Evolutionary conservation across 257 asterid species (phyloP).

Genomic region (Oldenlandia corymbosa): DNA sequence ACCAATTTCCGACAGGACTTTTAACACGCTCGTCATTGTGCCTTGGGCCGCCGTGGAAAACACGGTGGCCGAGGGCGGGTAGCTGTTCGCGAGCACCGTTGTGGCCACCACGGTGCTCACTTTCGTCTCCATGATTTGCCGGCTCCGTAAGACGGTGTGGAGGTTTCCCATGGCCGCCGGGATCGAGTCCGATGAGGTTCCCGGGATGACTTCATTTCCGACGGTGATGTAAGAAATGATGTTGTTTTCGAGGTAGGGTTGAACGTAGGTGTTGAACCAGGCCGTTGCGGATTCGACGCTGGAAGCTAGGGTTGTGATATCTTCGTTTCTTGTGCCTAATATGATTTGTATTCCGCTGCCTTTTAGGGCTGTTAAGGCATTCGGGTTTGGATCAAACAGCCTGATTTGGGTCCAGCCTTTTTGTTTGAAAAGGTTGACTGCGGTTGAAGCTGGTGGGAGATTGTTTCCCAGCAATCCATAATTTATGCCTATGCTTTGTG

Average conservation of each 20-base stretch:
- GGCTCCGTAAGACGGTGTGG: not conserved
- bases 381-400: constrained; percentile 29
- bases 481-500: constrained; percentile 23
- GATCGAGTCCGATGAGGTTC: not conserved
- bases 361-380: constrained; percentile 27
- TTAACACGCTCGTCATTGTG: not conserved
- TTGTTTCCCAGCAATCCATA: constrained; percentile 36
- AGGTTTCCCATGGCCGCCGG: constrained; percentile 8
- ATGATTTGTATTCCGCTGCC: constrained; percentile 18
- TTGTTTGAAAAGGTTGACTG: constrained; percentile 21
- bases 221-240: constrained; percentile 25
- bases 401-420: constrained; percentile 21
- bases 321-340: constrained; percentile 22
- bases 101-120: not conserved
- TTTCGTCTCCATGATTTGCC: not conserved
- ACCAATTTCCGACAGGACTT: not conserved
- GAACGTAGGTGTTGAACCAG: constrained; percentile 26
- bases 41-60: not conserved
- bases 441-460: constrained; percentile 21
- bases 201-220: constrained; percentile 31
- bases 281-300: constrained; percentile 15
- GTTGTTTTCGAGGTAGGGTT: constrained; percentile 7
- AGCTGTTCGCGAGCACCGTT: not conserved
- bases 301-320: constrained; percentile 18
- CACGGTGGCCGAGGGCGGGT: constrained; percentile 5